Evolutionary conservation across 805 yeast genomes (phyloP), one percentile per base, ranked within the genome.

Genomic region (Yamadazyma akitaensis): DNA sequence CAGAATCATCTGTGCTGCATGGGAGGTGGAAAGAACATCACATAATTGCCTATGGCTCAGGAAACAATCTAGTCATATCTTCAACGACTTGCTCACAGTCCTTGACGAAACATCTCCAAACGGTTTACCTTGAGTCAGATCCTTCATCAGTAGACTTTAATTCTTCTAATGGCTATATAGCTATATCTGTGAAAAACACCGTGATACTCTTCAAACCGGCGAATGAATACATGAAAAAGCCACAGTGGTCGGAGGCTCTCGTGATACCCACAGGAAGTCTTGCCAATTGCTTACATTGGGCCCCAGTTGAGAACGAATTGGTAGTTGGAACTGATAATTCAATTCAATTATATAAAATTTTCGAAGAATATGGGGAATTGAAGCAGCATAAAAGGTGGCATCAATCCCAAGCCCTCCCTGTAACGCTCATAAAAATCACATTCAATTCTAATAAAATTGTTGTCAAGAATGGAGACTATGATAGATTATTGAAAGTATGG

Each of bases 31-130:
- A 80, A 46, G 72, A 73, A 10, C 80, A 79, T 49, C 77, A 80
- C 43, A 64, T 89, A 2, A 65, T 86, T 30, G 82, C 81, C 1
- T 92, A 92, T 61, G 86, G 90, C 48, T 88, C 97, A 1, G 97
- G 96, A 0, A 89, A 89, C 65, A 89, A 88, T 61, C 70, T 92
- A 53, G 85, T 92, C 30, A 75, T 72, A 13, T 56, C 53, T 41
- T 53, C 64, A 43, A 43, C 51, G 7, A 54, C 60, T 19, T 50
- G 63, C 11, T 51, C 46, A 14, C 14, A 16, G n/a, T 46, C 51
- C 1, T 33, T 25, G 2, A 45, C 42, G 4, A 34, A 43, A 14
- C 42, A 50, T 25, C 65, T 90, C 14, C 98, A 92, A 63, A 89
- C 96, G 0, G 67, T 89, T 1, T 86, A 86, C 55, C 68, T 89